Conservation (phyloP, 2,329 filamentous ascomycete genomes). For the Thelonectria olida region DNA sequence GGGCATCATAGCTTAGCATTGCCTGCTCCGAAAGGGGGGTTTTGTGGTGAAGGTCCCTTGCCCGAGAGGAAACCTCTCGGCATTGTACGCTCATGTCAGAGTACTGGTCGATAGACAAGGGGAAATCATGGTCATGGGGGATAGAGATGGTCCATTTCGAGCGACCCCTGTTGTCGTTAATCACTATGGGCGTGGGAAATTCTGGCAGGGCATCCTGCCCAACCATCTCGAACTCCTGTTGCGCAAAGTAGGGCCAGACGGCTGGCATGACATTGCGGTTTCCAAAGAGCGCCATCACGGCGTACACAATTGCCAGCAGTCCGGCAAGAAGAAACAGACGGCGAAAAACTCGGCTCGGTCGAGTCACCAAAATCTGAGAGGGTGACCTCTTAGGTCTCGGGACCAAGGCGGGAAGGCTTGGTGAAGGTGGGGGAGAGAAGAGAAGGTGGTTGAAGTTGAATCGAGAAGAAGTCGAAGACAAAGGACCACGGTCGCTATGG, state of each 20-base stretch:
- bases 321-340: conserved; percentile 63
- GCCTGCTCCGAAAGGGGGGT: conserved; percentile 53
- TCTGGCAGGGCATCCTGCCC: conserved; percentile 72
- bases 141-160: conserved; percentile 86
- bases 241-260: conserved; percentile 55
- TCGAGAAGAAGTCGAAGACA: conserved; percentile 69
- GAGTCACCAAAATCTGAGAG: conserved; percentile 54
- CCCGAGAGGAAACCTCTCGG: conserved; percentile 68
- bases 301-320: conserved; percentile 61
- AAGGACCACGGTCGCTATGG: conserved; percentile 59
- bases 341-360: conserved; percentile 67
- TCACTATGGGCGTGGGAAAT: conserved; percentile 76
- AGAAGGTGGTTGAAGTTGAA: conserved; percentile 75
- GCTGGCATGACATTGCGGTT: conserved; percentile 40
- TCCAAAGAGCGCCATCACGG: conserved; percentile 45
- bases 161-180: conserved; percentile 71
- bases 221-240: conserved; percentile 72
- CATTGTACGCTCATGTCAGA: conserved; percentile 74
- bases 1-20: conserved; percentile 64
- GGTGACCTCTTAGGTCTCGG: conserved; percentile 72
- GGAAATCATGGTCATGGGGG: conserved; percentile 72
- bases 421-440: conserved; percentile 75
- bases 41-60: conserved; percentile 56
- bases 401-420: conserved; percentile 73
- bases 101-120: conserved; percentile 73